Evolutionary conservation across 805 yeast species (phyloP).

Genomic region (Saccharomycopsis synnaedendra): DNA sequence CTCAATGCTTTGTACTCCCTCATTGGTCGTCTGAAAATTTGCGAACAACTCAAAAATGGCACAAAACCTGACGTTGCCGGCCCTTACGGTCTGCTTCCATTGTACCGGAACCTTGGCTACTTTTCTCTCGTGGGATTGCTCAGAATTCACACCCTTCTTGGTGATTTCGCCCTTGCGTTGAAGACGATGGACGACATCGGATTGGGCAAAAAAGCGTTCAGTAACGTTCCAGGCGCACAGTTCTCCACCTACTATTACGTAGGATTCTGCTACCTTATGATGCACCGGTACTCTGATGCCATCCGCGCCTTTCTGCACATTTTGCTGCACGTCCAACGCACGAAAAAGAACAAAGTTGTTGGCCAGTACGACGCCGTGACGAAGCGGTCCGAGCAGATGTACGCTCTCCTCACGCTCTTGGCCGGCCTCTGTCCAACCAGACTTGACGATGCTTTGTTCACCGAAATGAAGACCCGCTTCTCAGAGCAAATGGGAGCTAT

Average conservation of each 20-base stretch:
- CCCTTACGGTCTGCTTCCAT: constrained; percentile 30
- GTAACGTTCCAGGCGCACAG: constrained; percentile 37
- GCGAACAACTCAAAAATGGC: constrained; percentile 25
- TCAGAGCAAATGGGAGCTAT: constrained; percentile 33
- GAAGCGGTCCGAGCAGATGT: constrained; percentile 40
- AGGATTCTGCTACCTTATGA: constrained; percentile 39
- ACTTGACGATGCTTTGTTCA: constrained; percentile 33
- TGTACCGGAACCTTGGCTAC: constrained; percentile 36
- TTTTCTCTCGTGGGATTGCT: constrained; percentile 36
- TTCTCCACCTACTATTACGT: constrained; percentile 40
- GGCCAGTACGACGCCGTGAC: constrained; percentile 36
- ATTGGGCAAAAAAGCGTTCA: constrained; percentile 31
- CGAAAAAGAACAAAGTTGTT: constrained; percentile 30
- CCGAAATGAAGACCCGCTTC: constrained; percentile 34
- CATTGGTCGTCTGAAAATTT: constrained; percentile 28
- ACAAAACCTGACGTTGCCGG: constrained; percentile 27
- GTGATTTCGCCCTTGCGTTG: constrained; percentile 38
- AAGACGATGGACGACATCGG: constrained; percentile 37
- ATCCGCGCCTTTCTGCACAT: constrained; percentile 37
- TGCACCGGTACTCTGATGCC: constrained; percentile 38
- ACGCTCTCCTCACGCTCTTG: constrained; percentile 35
- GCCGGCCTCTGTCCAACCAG: constrained; percentile 36
- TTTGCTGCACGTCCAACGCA: constrained; percentile 33
- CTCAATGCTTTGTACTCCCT: constrained; percentile 37
- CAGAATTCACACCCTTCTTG: constrained; percentile 37